A percentile compares a stretch with the other conserved stretches of the same genome.
Evolutionary conservation across 306 rosid genomes (phyloP).

Genomic region (Sophora flavescens): DNA sequence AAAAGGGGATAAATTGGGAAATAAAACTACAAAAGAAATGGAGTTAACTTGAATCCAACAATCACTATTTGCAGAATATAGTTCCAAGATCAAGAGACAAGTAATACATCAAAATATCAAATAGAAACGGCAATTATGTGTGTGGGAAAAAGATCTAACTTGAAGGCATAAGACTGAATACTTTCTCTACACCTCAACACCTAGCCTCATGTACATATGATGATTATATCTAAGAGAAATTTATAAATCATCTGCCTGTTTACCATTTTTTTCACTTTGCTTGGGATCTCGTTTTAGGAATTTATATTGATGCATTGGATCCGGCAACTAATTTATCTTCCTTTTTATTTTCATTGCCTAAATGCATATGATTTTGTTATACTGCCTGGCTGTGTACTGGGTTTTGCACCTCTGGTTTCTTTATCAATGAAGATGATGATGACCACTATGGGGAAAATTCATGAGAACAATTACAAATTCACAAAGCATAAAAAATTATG

Average conservation of each 20-base stretch:
- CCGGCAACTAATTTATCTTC: not conserved
- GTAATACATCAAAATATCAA: not conserved
- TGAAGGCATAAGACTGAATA: not conserved
- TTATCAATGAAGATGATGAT: not conserved
- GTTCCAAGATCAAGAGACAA: not conserved
- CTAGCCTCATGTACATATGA: not conserved
- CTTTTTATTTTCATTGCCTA: not conserved
- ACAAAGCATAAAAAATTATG: not conserved
- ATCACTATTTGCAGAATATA: not conserved
- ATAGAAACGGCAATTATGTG: not conserved
- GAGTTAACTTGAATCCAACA: slow-evolving; percentile 2
- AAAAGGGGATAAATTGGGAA: not conserved
- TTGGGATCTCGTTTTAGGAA: not conserved
- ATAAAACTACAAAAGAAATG: not conserved
- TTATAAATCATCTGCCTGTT: not conserved
- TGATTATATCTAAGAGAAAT: not conserved
- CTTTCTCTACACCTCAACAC: not conserved
- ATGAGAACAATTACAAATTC: not conserved
- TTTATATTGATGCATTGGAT: not conserved
- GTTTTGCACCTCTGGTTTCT: slow-evolving; percentile 19
- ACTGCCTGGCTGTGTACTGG: not conserved
- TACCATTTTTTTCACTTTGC: not conserved
- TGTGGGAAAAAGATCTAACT: not conserved
- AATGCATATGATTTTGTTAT: not conserved
- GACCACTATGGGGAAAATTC: not conserved